Percentiles rank a stretch among this genome's conserved stretches.
phyloP scores from a whole-genome alignment of 805 yeast genomes.

The Barnettozyma wickerhamii region DNA sequence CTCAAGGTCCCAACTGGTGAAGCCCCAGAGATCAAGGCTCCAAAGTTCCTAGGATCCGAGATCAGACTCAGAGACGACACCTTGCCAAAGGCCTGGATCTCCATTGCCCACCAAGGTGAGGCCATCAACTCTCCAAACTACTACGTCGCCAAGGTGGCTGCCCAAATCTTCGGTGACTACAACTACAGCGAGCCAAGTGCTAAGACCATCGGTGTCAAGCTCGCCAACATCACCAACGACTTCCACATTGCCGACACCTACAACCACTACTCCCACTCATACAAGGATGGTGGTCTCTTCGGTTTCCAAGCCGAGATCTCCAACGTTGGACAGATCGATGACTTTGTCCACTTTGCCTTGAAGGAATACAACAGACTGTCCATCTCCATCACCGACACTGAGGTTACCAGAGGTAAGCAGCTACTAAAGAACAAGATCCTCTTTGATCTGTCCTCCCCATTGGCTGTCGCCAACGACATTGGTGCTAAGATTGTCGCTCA shows the following conservation, averaged over 20 bases:
- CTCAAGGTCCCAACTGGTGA: constrained; percentile 49
- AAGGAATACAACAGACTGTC: constrained; percentile 88
- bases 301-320: constrained; percentile 69
- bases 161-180: constrained; percentile 55
- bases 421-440: constrained; percentile 62
- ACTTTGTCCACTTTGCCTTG: constrained; percentile 72
- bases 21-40: constrained; percentile 43
- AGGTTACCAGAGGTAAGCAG: constrained; percentile 74
- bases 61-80: constrained; percentile 88
- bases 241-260: constrained; percentile 70
- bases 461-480: constrained; percentile 49
- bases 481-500: constrained; percentile 55
- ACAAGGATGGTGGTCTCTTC: constrained; percentile 80
- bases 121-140: constrained; percentile 56
- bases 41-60: constrained; percentile 80
- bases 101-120: constrained; percentile 76
- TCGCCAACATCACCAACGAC: constrained; percentile 64
- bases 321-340: constrained; percentile 61
- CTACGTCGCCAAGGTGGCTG: constrained; percentile 70
- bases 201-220: constrained; percentile 59
- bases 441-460: constrained; percentile 42
- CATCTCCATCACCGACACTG: constrained; percentile 68
- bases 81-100: constrained; percentile 71
- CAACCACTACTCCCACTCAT: constrained; percentile 67
- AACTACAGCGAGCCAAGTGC: constrained; percentile 52